phyloP scores from a whole-genome alignment of 106 monocot species.

The Vanilla planifolia region DNA sequence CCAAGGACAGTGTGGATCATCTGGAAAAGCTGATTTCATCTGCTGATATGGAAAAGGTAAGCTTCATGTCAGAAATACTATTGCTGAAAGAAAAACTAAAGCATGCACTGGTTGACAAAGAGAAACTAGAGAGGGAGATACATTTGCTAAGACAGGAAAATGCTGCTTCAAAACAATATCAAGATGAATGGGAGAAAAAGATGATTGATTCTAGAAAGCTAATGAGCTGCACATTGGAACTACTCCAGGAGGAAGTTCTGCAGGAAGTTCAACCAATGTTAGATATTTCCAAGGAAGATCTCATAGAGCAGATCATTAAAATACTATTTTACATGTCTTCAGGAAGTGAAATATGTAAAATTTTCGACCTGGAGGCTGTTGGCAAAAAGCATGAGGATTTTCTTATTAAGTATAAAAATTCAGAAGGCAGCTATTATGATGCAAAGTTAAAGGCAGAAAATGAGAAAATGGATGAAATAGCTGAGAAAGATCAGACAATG shows the following conservation, averaged over 20 bases:
- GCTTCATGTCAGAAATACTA: conserved; percentile 6
- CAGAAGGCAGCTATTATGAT: conserved; percentile 25
- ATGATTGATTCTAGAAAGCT: conserved; percentile 18
- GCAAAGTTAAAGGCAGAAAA: conserved; percentile 16
- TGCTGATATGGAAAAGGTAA: conserved; percentile 19
- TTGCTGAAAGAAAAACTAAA: not conserved
- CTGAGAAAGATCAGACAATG: conserved; percentile 19
- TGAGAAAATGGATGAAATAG: conserved; percentile 20
- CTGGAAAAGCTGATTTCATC: conserved; percentile 6
- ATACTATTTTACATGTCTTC: conserved; percentile 5
- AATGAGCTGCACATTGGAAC: conserved; percentile 16
- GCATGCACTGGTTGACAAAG: conserved; percentile 9
- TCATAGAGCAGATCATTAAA: conserved; percentile 11
- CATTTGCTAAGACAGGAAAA: conserved; percentile 19
- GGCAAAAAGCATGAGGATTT: conserved; percentile 29
- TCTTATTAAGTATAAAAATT: conserved; percentile 22
- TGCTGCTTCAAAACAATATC: conserved; percentile 18
- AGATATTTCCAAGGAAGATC: conserved; percentile 17
- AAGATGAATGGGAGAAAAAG: conserved; percentile 16
- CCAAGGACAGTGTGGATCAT: conserved; percentile 8
- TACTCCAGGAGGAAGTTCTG: conserved; percentile 10
- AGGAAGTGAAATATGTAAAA: conserved; percentile 20
- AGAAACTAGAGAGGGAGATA: conserved; percentile 16
- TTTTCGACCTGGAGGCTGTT: conserved; percentile 19
- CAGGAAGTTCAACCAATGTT: conserved; percentile 12